Base-by-base conservation (phyloP, 352 stramenopile genomes). In the Phytophthora parvispora region DNA sequence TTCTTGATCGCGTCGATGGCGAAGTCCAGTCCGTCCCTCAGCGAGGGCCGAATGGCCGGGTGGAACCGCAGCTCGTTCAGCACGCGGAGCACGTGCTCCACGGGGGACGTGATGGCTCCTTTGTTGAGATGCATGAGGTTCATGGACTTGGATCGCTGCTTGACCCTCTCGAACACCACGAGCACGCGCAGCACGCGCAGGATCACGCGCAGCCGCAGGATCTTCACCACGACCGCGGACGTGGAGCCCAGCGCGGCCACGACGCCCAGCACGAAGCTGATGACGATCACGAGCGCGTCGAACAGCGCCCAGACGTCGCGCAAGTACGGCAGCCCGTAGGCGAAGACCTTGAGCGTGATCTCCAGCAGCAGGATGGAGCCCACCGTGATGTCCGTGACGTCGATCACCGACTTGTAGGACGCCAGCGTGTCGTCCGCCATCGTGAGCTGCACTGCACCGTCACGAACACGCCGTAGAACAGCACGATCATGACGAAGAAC, bases 401-500 rank as follows among this genome's bases (percentile, higher is more conserved):
- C 80, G 52, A 96, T 90, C 4, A 75, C 68, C 34, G 75, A 74
- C 60, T 94, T 92, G 71, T 91, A 91, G 12, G 73, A 73, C 13
- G 54, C 24, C 49, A 93, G 72, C 27, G 74, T 68, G 10, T 76
- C 65, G 13, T 95, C 84, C 25, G 70, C 82, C 77, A 97, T 86
- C 0, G 85, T 85, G 51, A 97, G 89, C 76, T 97, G 90, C 42
- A 93, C 76, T 97, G 90, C 42, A 93, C 73, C 16, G 93, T 78
- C 68, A 96, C 90, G 49, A 97, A 95, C 36, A 91, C 74, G 28
- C 90, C 90, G 69, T 97, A 95, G 61, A 76, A 79, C 27, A 97
- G 78, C 55, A 97, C 86, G 69, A 96, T 93, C 75, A 95, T 92
- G 36, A 94, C 87, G 68, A 97, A 97, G 60, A 97, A 97, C 25